phyloP scores from a whole-genome alignment of 148 eudicot species.

The Camellia japonica region DNA sequence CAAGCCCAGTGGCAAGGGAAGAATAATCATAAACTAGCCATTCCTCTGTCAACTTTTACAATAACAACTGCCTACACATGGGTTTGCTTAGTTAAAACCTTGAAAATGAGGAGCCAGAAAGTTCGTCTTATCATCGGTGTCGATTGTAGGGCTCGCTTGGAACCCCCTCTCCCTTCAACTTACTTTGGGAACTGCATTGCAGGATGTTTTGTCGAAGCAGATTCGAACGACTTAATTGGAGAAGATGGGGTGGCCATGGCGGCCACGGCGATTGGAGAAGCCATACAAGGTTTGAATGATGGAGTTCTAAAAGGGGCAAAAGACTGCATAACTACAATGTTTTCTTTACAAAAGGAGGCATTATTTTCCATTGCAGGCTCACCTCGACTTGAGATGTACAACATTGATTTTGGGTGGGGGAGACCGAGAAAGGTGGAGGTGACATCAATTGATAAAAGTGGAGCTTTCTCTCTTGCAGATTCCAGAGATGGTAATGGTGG shows the following conservation, averaged over 20 bases:
- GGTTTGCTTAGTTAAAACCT: conserved; percentile 17
- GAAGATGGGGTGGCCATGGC: conserved; percentile 16
- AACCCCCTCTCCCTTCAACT: background rate
- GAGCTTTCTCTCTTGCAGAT: background rate
- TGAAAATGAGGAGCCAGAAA: background rate
- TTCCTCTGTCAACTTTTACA: background rate
- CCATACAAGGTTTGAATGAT: background rate
- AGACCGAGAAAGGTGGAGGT: conserved; percentile 6
- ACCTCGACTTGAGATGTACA: conserved; percentile 14
- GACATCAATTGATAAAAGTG: background rate
- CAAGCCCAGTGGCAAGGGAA: too few relatives aligned
- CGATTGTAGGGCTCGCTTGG: conserved; percentile 10
- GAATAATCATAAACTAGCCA: too few relatives aligned
- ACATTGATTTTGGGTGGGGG: conserved; percentile 18
- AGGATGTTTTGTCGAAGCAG: background rate
- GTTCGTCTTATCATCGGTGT: background rate
- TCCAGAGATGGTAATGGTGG: too few relatives aligned
- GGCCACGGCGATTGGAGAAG: background rate
- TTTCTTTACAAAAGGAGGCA: too few relatives aligned
- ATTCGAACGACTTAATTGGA: background rate
- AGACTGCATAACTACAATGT: too few relatives aligned
- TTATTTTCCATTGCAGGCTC: background rate
- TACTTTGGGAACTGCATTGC: conserved; percentile 18
- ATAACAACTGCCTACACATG: conserved; percentile 10
- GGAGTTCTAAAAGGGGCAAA: conserved; percentile 4